phyloP scores from a whole-genome alignment of 2,329 filamentous ascomycete species.

The Alternaria alternata region DNA sequence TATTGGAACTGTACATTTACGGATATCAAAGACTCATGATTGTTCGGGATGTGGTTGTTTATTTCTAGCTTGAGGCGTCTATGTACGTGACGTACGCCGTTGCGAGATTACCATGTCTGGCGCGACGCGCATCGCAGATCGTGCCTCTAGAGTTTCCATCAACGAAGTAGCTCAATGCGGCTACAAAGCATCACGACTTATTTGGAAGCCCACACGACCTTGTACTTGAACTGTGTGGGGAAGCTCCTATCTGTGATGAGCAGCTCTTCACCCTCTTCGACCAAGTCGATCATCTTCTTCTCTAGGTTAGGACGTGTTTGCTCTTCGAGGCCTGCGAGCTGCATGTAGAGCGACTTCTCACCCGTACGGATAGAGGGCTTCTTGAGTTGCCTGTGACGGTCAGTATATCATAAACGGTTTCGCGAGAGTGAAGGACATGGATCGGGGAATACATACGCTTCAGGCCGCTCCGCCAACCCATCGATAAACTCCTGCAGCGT shows the following conservation, averaged over 20 bases:
- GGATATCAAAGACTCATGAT: not conserved
- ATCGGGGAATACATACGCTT: slow-evolving; percentile 62
- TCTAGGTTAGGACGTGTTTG: slow-evolving; percentile 83
- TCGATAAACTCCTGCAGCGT: slow-evolving; percentile 88
- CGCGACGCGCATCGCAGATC: not conserved
- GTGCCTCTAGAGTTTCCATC: not conserved
- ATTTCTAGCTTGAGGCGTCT: not conserved
- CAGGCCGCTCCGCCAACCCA: slow-evolving; percentile 80
- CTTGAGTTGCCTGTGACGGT: slow-evolving; percentile 73
- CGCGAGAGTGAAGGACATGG: too few species aligned
- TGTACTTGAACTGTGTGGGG: slow-evolving; percentile 72
- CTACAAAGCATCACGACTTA: not conserved
- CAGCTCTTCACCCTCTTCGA: slow-evolving; percentile 84
- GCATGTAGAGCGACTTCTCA: slow-evolving; percentile 89
- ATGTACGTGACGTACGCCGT: not conserved
- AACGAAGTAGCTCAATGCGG: not conserved
- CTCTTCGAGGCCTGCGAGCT: slow-evolving; percentile 82
- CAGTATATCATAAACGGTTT: not conserved
- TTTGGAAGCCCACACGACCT: slow-evolving; percentile 56
- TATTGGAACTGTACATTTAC: slow-evolving; percentile 16
- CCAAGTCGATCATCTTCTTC: slow-evolving; percentile 78
- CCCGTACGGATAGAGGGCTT: slow-evolving; percentile 85
- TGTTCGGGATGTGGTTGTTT: not conserved
- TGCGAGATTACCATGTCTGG: not conserved
- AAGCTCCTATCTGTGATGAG: slow-evolving; percentile 94